Conservation (phyloP, 2,329 filamentous ascomycete species). For the Rhynchosporium agropyri region DNA sequence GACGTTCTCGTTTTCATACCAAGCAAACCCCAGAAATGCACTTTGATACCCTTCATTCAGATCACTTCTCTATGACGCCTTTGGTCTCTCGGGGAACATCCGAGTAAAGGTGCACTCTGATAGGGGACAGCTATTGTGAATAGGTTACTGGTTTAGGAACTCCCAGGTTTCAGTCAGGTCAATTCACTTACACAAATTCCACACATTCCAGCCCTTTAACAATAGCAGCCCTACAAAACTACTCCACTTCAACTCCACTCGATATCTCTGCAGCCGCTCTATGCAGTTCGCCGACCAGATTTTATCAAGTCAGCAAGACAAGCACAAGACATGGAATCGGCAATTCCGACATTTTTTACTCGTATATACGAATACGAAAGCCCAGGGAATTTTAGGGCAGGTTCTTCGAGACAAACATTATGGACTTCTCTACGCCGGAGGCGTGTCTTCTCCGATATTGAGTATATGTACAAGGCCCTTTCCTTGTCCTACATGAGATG, state of each 20-base stretch:
- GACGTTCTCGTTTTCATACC: background rate
- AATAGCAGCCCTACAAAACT: background rate
- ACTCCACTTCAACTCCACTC: background rate
- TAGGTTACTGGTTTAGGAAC: too few species aligned
- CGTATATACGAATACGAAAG: too few species aligned
- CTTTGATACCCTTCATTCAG: background rate
- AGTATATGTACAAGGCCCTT: background rate
- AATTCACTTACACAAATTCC: background rate
- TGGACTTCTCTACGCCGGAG: background rate
- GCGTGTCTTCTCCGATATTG: background rate
- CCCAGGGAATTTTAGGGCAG: too few species aligned
- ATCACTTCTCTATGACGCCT: background rate
- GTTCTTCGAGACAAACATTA: too few species aligned
- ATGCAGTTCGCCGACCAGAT: too few species aligned
- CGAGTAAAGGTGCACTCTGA: background rate
- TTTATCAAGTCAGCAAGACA: background rate
- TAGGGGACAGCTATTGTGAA: background rate
- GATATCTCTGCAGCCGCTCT: background rate
- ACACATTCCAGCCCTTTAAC: slow-evolving; percentile 15
- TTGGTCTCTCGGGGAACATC: background rate
- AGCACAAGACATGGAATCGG: background rate
- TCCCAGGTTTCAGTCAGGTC: background rate
- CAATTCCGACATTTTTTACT: too few species aligned
- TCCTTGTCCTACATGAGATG: background rate
- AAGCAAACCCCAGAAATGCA: slow-evolving; percentile 2